Conservation (phyloP, 495 filamentous ascomycete genomes). For the Hypoxylon fragiforme region DNA sequence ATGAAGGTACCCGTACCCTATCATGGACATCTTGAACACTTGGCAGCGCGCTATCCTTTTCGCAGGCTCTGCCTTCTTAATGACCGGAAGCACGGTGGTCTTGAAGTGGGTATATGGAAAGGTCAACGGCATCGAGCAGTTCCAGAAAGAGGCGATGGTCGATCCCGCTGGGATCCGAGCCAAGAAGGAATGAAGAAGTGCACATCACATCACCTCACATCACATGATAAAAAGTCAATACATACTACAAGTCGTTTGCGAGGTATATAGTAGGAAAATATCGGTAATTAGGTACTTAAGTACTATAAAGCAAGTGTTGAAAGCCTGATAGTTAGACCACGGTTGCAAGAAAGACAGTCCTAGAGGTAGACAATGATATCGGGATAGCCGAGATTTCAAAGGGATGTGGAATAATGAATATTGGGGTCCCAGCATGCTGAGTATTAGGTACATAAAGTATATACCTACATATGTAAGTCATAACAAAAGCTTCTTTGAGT, state of each 20-base stretch:
- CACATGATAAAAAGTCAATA: no score
- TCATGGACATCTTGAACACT: slow-evolving; percentile 67
- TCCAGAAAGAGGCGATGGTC: slow-evolving; percentile 36
- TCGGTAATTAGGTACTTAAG: no score
- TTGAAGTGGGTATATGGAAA: slow-evolving; percentile 69
- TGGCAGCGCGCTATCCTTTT: slow-evolving; percentile 70
- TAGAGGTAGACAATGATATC: slow-evolving; percentile 1
- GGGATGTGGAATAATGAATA: slow-evolving; percentile 11
- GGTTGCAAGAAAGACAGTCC: no score
- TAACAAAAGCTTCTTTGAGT: slow-evolving; percentile 27
- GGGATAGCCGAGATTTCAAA: slow-evolving; percentile 18
- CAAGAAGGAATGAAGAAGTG: slow-evolving; percentile 20
- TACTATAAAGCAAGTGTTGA: no score
- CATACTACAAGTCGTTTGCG: no score
- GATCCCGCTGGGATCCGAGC: slow-evolving; percentile 31
- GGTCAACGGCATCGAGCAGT: slow-evolving; percentile 65
- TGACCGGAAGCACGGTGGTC: slow-evolving; percentile 68
- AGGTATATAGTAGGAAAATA: no score
- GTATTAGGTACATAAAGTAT: no score
- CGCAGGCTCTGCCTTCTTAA: slow-evolving; percentile 65
- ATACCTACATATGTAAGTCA: slow-evolving; percentile 1
- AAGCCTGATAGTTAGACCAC: no score
- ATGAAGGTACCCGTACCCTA: slow-evolving; percentile 81
- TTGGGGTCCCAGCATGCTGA: no score
- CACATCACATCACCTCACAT: neutral